A percentile compares a stretch with the other conserved stretches of the same genome.
These are phyloP conservation scores for Nitzschia sp. DNA, from an alignment of 108 stramenopile genomes.

Conservation along the genomic window DNA sequence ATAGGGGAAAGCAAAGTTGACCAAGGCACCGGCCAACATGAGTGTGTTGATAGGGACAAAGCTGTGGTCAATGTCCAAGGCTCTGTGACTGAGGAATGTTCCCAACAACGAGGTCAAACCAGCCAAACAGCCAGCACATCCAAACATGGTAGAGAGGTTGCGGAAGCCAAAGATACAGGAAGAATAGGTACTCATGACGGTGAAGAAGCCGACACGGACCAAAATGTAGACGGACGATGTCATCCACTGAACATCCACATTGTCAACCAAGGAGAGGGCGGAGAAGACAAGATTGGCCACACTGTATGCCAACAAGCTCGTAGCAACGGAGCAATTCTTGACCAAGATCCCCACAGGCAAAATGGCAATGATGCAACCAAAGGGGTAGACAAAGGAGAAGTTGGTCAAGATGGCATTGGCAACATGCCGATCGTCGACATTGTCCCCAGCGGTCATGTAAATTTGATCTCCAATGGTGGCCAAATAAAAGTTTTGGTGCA, in stretches of 20 bases:
- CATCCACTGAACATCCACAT: conserved; percentile 9
- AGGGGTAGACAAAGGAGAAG: conserved; percentile 15
- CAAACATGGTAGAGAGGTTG: conserved; percentile 26
- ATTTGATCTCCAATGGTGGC: conserved; percentile 25
- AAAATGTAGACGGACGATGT: conserved; percentile 9
- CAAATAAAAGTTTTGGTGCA: conserved; percentile 29
- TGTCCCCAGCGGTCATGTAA: conserved; percentile 1
- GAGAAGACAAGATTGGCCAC: conserved; percentile 11
- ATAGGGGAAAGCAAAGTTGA: conserved; percentile 18
- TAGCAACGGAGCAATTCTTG: conserved; percentile 22
- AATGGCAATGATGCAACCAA: conserved; percentile 21
- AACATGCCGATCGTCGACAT: neutral
- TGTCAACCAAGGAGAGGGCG: conserved; percentile 3
- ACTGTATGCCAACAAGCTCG: conserved; percentile 16
- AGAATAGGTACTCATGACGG: conserved; percentile 29
- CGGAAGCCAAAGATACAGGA: conserved; percentile 17
- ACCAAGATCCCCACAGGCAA: conserved; percentile 20
- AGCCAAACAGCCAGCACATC: conserved; percentile 19
- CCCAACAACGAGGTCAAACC: conserved; percentile 12
- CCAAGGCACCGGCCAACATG: conserved; percentile 8
- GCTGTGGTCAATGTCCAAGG: conserved; percentile 11
- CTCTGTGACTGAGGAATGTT: conserved; percentile 8
- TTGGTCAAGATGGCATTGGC: conserved; percentile 5
- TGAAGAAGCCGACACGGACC: conserved; percentile 22
- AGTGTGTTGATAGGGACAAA: conserved; percentile 13